Evolutionary conservation across 2,329 filamentous ascomycete species (phyloP).

Genomic region (Calonectria henricotiae): DNA sequence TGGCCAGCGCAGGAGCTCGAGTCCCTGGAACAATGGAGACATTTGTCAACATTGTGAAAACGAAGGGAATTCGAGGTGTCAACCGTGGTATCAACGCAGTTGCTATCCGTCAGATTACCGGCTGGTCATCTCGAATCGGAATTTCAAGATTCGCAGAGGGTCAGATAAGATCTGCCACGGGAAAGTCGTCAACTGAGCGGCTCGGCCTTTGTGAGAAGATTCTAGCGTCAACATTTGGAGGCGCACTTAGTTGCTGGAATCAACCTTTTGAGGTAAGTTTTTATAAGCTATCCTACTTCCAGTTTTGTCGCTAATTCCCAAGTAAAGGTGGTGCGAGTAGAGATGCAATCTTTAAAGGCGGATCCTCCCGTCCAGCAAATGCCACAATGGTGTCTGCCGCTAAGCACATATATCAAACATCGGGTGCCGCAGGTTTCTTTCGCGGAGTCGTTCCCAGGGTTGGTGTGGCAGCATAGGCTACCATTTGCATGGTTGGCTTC

Average conservation of each 20-base stretch:
- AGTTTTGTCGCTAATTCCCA: neutral
- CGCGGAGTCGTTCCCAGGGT: constrained; percentile 34
- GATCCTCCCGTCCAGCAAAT: constrained; percentile 25
- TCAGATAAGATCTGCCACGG: constrained; percentile 12
- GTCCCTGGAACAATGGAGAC: constrained; percentile 37
- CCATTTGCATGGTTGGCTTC: constrained; percentile 35
- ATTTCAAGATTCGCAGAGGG: constrained; percentile 34
- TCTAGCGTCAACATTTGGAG: constrained; percentile 31
- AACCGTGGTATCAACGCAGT: constrained; percentile 36
- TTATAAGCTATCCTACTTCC: neutral
- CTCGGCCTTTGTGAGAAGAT: constrained; percentile 31
- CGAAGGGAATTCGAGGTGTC: constrained; percentile 34
- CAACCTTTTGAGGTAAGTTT: constrained; percentile 36
- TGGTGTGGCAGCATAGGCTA: constrained; percentile 35
- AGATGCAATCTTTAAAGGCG: constrained; percentile 39
- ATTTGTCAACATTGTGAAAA: constrained; percentile 29
- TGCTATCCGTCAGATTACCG: constrained; percentile 33
- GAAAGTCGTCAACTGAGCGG: constrained; percentile 20
- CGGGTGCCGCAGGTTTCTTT: constrained; percentile 32
- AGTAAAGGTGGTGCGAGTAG: constrained; percentile 30
- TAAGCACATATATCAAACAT: constrained; percentile 23
- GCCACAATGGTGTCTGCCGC: constrained; percentile 31
- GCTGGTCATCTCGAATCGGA: constrained; percentile 37
- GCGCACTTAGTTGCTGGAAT: constrained; percentile 35
- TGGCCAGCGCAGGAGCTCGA: neutral